Conservation (phyloP, 805 yeast species). For the Saccharomycopsis javanensis region DNA sequence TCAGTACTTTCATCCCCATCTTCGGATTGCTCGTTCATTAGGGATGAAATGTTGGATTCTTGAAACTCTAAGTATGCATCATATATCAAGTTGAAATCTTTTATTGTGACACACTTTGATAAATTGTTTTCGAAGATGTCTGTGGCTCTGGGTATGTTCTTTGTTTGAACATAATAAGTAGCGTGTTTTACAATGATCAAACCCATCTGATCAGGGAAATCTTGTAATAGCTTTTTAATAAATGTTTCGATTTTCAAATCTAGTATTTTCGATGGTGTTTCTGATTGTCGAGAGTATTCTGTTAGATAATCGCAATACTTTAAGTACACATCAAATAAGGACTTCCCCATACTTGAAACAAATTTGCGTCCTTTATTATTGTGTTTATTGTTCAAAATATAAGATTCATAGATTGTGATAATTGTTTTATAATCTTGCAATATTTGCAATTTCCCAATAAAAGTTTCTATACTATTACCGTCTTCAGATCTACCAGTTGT, state of each 20-base stretch:
- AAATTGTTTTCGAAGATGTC: slow-evolving; percentile 42
- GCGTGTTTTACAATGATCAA: slow-evolving; percentile 40
- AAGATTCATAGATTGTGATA: slow-evolving; percentile 26
- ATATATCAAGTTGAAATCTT: slow-evolving; percentile 54
- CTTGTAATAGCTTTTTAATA: slow-evolving; percentile 28
- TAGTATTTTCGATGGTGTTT: slow-evolving; percentile 7
- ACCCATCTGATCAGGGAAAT: slow-evolving; percentile 54
- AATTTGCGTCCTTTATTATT: slow-evolving; percentile 20
- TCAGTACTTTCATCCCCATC: slow-evolving; percentile 7
- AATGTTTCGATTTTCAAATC: slow-evolving; percentile 27
- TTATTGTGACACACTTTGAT: slow-evolving; percentile 36
- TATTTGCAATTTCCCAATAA: slow-evolving; percentile 28
- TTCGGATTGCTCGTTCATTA: slow-evolving; percentile 11
- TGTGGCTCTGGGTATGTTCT: slow-evolving; percentile 31
- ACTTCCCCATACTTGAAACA: slow-evolving; percentile 29
- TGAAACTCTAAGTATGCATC: slow-evolving; percentile 55
- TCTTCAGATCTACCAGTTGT: slow-evolving; percentile 14
- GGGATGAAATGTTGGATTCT: slow-evolving; percentile 34
- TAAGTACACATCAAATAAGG: slow-evolving; percentile 40
- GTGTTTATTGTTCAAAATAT: slow-evolving; percentile 27
- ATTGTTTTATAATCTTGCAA: slow-evolving; percentile 27
- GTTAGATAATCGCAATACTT: slow-evolving; percentile 37
- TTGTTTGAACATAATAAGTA: slow-evolving; percentile 31
- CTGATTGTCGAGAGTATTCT: slow-evolving; percentile 21
- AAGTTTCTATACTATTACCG: slow-evolving; percentile 24